Conservation (phyloP, 305 asterid genomes). For the Rubia peregrina region DNA sequence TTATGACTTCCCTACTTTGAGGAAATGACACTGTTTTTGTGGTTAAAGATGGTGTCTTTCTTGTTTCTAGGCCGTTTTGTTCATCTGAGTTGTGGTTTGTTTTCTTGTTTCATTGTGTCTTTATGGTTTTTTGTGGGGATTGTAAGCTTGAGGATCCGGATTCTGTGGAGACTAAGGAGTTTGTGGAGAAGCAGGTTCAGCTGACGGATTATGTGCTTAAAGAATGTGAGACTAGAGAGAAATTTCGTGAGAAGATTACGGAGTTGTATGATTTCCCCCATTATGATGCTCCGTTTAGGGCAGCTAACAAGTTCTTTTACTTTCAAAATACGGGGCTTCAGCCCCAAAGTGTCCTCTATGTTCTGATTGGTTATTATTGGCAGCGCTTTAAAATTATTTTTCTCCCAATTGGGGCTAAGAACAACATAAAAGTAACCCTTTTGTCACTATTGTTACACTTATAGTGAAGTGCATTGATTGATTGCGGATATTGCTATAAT, state of each 20-base stretch:
- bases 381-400: not conserved
- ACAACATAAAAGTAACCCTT: not conserved
- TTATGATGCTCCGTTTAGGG: conserved; percentile 74
- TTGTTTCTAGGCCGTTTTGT: not conserved
- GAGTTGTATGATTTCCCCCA: conserved; percentile 66
- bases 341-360: conserved; percentile 75
- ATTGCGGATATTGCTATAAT: too few relatives aligned
- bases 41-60: not conserved
- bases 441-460: not conserved
- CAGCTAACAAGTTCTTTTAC: conserved; percentile 74
- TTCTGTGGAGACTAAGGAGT: conserved; percentile 72
- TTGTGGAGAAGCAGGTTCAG: conserved; percentile 58
- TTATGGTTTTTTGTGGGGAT: not conserved
- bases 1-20: too few relatives aligned
- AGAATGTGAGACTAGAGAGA: conserved; percentile 62
- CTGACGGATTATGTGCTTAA: conserved; percentile 69
- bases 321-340: conserved; percentile 85
- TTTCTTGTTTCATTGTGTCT: not conserved
- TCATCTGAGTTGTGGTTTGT: not conserved
- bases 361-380: conserved; percentile 45
- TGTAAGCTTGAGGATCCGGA: conserved; percentile 95
- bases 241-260: conserved; percentile 57
- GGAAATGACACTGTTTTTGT: too few relatives aligned
- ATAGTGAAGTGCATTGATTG: too few relatives aligned
- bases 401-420: not conserved